Percentiles rank a stretch among this genome's conserved stretches.
phyloP scores from a whole-genome alignment of 2,329 filamentous ascomycete genomes.

The Emergomyces orientalis region DNA sequence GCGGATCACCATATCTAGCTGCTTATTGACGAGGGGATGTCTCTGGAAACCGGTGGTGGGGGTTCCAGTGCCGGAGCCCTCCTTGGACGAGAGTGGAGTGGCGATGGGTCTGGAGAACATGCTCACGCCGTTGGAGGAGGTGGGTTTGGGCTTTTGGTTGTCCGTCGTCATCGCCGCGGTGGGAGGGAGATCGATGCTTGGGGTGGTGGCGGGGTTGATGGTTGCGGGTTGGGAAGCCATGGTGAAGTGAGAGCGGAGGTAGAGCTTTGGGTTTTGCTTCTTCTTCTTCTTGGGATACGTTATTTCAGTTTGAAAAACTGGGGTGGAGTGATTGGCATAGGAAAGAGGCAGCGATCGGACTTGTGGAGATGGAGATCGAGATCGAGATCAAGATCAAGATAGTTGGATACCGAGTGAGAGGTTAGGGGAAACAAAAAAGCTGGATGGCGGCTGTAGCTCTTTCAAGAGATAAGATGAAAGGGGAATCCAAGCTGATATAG shows the following conservation, averaged over 20 bases:
- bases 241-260: not conserved
- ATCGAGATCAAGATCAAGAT: too few relatives aligned
- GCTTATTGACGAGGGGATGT: constrained; percentile 45
- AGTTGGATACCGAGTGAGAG: too few relatives aligned
- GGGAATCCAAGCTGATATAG: not conserved
- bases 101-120: constrained; percentile 18
- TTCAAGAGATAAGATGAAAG: not conserved
- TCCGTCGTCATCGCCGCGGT: not conserved
- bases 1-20: constrained; percentile 46
- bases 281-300: too few relatives aligned
- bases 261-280: not conserved
- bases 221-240: constrained; percentile 3
- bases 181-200: not conserved
- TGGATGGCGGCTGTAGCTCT: too few relatives aligned
- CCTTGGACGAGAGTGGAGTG: constrained; percentile 27
- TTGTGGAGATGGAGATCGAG: too few relatives aligned
- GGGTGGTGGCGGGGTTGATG: constrained; percentile 1
- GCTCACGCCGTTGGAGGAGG: constrained; percentile 1
- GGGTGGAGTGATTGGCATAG: too few relatives aligned
- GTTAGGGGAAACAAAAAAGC: too few relatives aligned
- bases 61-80: constrained; percentile 32
- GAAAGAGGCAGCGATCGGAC: too few relatives aligned
- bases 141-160: not conserved
- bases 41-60: constrained; percentile 35
- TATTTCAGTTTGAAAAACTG: not conserved